These are phyloP conservation scores for Sporisorium sorghi DNA, from an alignment of 1,284 basidiomycete genomes.

Conservation along the genomic window DNA sequence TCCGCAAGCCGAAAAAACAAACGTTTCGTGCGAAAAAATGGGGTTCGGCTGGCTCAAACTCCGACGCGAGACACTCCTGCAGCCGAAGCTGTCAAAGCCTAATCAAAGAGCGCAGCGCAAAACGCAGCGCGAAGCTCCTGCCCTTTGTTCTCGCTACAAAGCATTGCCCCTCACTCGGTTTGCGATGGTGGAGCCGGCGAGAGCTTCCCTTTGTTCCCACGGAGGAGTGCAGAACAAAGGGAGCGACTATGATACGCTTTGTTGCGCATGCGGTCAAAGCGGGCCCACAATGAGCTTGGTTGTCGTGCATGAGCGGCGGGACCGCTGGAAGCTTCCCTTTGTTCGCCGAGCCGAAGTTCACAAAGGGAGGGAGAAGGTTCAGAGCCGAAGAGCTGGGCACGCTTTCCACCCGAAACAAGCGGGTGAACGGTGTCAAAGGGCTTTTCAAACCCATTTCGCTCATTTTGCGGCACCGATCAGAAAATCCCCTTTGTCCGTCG, in stretches of 20 bases:
- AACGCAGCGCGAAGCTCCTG: not conserved
- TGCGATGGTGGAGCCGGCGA: not conserved
- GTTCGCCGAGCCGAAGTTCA: too few relatives aligned
- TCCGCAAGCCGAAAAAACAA: slow-evolving; percentile 31
- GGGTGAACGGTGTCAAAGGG: too few relatives aligned
- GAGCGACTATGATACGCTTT: not conserved
- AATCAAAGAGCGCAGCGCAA: slow-evolving; percentile 31
- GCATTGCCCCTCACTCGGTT: slow-evolving; percentile 3
- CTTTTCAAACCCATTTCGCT: slow-evolving; percentile 11
- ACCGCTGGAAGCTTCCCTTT: not conserved
- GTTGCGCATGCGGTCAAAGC: slow-evolving; percentile 10
- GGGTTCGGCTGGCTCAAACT: slow-evolving; percentile 8
- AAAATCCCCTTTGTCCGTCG: slow-evolving; percentile 8
- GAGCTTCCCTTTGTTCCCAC: not conserved
- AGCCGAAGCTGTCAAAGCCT: slow-evolving; percentile 48
- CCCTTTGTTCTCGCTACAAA: slow-evolving; percentile 27
- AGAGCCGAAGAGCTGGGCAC: too few relatives aligned
- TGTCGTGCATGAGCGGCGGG: slow-evolving; percentile 5
- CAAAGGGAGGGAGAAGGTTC: too few relatives aligned
- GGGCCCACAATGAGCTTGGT: slow-evolving; percentile 7
- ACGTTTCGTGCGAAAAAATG: slow-evolving; percentile 24
- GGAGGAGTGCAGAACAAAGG: slow-evolving; percentile 5
- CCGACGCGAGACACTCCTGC: slow-evolving; percentile 30
- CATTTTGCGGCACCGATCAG: slow-evolving; percentile 7
- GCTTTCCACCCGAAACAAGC: too few relatives aligned